A percentile compares a stretch with the other conserved stretches of the same genome.
Evolutionary conservation across 1,284 basidiomycete species (phyloP).

Genomic region (Somion occarium): DNA sequence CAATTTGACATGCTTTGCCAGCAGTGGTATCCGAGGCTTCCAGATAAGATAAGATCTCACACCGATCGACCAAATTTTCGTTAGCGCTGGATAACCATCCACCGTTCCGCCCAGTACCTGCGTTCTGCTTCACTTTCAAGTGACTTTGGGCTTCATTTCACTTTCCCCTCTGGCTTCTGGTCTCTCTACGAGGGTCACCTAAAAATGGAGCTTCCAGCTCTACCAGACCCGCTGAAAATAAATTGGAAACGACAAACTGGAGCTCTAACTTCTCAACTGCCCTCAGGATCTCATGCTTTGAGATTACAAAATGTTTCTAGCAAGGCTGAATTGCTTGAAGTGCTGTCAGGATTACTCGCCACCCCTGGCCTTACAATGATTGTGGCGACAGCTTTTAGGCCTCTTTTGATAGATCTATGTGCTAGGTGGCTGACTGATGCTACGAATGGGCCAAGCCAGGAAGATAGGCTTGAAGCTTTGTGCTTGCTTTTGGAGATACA

Average conservation of each 20-base stretch:
- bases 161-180: background rate
- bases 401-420: conserved; percentile 66
- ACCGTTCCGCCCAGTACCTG: too few relatives aligned
- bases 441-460: conserved; percentile 33
- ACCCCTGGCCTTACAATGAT: conserved; percentile 48
- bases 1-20: background rate
- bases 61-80: conserved; percentile 2
- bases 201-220: background rate
- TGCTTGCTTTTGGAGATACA: conserved; percentile 62
- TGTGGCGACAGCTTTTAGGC: conserved; percentile 58
- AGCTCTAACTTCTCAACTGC: conserved; percentile 36
- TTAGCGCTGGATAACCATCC: too few relatives aligned
- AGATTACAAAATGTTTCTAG: conserved; percentile 34
- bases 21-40: background rate
- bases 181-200: background rate
- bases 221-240: conserved; percentile 42
- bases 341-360: conserved; percentile 47
- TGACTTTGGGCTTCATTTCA: background rate
- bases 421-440: conserved; percentile 59
- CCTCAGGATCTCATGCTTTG: conserved; percentile 32
- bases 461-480: conserved; percentile 56
- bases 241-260: conserved; percentile 48
- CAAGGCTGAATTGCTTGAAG: conserved; percentile 33
- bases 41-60: background rate
- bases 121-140: background rate